Evolutionary conservation across 352 stramenopile genomes (phyloP).

Genomic region (Phytophthora crassamura): DNA sequence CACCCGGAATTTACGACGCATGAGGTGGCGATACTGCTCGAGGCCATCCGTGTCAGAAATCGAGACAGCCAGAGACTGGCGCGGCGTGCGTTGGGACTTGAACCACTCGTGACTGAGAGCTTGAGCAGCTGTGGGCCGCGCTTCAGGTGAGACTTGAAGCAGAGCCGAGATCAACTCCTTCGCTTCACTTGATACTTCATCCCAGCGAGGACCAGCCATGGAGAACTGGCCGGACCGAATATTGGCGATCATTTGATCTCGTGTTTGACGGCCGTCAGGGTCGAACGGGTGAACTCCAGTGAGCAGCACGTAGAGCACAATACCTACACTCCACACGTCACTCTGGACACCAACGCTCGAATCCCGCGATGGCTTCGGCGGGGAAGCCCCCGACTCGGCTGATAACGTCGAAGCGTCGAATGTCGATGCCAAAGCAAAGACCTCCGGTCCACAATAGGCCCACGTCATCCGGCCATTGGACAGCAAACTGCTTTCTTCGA

Average conservation of each 20-base stretch:
- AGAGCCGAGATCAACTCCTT: slow-evolving; percentile 55
- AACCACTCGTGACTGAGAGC: slow-evolving; percentile 65
- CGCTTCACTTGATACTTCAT: slow-evolving; percentile 55
- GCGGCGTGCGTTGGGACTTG: slow-evolving; percentile 47
- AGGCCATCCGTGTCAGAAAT: slow-evolving; percentile 59
- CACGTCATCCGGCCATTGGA: slow-evolving; percentile 56
- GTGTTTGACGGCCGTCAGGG: slow-evolving; percentile 64
- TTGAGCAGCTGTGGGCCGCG: slow-evolving; percentile 41
- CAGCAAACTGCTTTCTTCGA: slow-evolving; percentile 60
- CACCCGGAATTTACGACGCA: slow-evolving; percentile 75
- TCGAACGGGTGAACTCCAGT: slow-evolving; percentile 84
- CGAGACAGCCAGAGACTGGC: slow-evolving; percentile 49
- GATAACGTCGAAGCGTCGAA: background rate
- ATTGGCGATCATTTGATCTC: slow-evolving; percentile 76
- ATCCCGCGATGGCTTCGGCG: slow-evolving; percentile 28
- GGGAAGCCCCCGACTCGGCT: slow-evolving; percentile 13
- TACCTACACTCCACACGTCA: slow-evolving; percentile 89
- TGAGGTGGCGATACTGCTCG: slow-evolving; percentile 58
- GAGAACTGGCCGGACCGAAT: slow-evolving; percentile 55
- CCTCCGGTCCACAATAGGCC: slow-evolving; percentile 73
- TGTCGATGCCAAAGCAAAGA: slow-evolving; percentile 41
- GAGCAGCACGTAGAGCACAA: slow-evolving; percentile 91
- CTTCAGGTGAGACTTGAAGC: slow-evolving; percentile 37
- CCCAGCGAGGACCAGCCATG: slow-evolving; percentile 53
- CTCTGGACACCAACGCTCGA: slow-evolving; percentile 52